These are phyloP conservation scores for Skeletonema costatum DNA, from an alignment of 108 stramenopile species.

Conservation along the genomic window DNA sequence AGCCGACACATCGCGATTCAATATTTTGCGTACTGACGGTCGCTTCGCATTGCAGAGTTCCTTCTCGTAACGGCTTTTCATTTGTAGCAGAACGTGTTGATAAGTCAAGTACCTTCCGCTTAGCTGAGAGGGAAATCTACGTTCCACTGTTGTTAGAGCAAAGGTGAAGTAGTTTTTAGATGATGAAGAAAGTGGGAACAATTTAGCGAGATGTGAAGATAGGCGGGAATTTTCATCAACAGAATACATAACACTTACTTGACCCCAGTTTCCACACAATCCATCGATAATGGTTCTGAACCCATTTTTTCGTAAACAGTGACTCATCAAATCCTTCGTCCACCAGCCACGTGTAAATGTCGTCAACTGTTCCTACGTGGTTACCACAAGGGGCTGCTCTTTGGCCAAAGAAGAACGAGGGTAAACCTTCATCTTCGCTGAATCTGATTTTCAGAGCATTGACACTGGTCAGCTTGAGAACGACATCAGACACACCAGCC, in stretches of 20 bases:
- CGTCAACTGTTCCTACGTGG: slow-evolving; percentile 31
- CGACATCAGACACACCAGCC: slow-evolving; percentile 43
- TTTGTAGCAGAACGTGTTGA: slow-evolving; percentile 53
- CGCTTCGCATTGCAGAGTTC: slow-evolving; percentile 63
- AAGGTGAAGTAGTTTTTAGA: not conserved
- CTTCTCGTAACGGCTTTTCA: slow-evolving; percentile 62
- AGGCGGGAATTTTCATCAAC: not conserved
- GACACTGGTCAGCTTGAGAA: slow-evolving; percentile 41
- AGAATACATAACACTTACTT: not conserved
- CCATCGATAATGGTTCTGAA: slow-evolving; percentile 77
- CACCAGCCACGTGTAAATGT: slow-evolving; percentile 45
- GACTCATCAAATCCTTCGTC: slow-evolving; percentile 52
- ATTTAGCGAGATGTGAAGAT: not conserved
- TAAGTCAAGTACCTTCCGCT: slow-evolving; percentile 66
- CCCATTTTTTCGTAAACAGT: slow-evolving; percentile 59
- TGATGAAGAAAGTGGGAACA: not conserved
- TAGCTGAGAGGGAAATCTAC: slow-evolving; percentile 54
- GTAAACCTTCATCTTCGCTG: slow-evolving; percentile 35
- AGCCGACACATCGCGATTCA: slow-evolving; percentile 77
- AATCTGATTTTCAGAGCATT: slow-evolving; percentile 65
- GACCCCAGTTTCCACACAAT: slow-evolving; percentile 84
- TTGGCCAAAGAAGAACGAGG: slow-evolving; percentile 42
- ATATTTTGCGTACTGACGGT: slow-evolving; percentile 71
- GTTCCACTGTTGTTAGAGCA: slow-evolving; percentile 45
- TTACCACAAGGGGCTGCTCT: slow-evolving; percentile 10